These are phyloP conservation scores for Niveomyces coronatus DNA, from an alignment of 2,329 filamentous ascomycete species.

Conservation along the genomic window DNA sequence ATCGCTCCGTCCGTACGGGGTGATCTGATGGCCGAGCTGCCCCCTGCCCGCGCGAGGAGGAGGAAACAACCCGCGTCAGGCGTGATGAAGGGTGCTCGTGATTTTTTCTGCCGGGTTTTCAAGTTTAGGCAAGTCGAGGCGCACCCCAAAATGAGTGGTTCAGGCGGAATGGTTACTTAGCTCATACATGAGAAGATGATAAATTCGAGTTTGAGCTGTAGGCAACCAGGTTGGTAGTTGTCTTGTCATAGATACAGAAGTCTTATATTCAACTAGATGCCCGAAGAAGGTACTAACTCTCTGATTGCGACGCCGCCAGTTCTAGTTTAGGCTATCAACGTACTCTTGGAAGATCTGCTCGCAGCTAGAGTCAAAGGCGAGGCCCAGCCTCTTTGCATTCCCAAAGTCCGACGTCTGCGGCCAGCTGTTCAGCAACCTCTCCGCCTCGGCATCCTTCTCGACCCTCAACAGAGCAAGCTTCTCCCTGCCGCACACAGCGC, in stretches of 20 bases:
- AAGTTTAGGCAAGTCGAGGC: too few relatives aligned
- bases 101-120: not conserved
- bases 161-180: too few relatives aligned
- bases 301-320: too few relatives aligned
- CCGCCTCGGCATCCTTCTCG: not conserved
- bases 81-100: not conserved
- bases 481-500: not conserved
- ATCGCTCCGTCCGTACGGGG: not conserved
- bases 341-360: not conserved
- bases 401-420: not conserved
- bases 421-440: not conserved
- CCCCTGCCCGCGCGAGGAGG: not conserved
- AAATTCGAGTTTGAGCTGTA: too few relatives aligned
- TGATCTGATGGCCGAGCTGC: not conserved
- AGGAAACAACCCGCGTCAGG: not conserved
- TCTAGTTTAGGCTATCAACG: not conserved
- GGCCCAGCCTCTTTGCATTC: not conserved
- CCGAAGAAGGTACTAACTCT: too few relatives aligned
- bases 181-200: too few relatives aligned
- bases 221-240: too few relatives aligned
- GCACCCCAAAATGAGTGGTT: too few relatives aligned
- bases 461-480: not conserved
- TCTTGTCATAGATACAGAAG: too few relatives aligned
- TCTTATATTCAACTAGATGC: too few relatives aligned
- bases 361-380: not conserved